Conservation (phyloP, 164 flowering plant genomes). For the Dillenia turbinata region DNA sequence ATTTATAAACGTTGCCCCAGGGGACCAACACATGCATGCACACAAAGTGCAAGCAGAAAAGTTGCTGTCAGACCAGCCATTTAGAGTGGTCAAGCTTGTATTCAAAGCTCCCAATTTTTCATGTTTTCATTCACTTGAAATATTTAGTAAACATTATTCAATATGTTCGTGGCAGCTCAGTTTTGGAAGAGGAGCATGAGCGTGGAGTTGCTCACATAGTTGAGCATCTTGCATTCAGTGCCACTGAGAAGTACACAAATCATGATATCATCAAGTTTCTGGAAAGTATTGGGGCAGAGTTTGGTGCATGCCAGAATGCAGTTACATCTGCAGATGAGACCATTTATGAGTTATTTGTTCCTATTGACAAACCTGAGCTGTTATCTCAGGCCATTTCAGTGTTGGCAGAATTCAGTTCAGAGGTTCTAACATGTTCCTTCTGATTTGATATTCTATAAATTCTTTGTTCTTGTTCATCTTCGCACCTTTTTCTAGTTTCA, state of each 20-base stretch:
- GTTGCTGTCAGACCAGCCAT: too few species aligned
- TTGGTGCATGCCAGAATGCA: constrained; percentile 99
- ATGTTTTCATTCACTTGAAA: background rate
- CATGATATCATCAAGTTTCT: constrained; percentile 87
- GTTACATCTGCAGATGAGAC: constrained; percentile 92
- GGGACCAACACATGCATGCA: too few species aligned
- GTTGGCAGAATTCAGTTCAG: constrained; percentile 89
- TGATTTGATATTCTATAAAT: background rate
- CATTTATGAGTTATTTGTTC: constrained; percentile 88
- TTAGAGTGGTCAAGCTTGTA: background rate
- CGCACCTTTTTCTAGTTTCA: background rate
- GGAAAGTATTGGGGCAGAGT: constrained; percentile 95
- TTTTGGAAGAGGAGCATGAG: constrained; percentile 95
- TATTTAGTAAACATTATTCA: constrained; percentile 5
- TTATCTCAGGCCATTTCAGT: constrained; percentile 83
- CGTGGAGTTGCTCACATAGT: constrained; percentile 98
- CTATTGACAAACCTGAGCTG: constrained; percentile 88
- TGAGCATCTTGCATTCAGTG: constrained; percentile 97
- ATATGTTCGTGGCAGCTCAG: constrained; percentile 70
- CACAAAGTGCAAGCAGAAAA: too few species aligned
- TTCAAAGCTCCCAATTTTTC: background rate
- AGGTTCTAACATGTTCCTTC: constrained; percentile 38
- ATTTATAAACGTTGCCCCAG: too few species aligned
- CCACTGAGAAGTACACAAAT: constrained; percentile 81
- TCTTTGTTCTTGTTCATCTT: background rate